Evolutionary conservation across 352 stramenopile species (phyloP), one percentile per base, ranked within the genome.

Genomic region (Pythium oligandrum): DNA sequence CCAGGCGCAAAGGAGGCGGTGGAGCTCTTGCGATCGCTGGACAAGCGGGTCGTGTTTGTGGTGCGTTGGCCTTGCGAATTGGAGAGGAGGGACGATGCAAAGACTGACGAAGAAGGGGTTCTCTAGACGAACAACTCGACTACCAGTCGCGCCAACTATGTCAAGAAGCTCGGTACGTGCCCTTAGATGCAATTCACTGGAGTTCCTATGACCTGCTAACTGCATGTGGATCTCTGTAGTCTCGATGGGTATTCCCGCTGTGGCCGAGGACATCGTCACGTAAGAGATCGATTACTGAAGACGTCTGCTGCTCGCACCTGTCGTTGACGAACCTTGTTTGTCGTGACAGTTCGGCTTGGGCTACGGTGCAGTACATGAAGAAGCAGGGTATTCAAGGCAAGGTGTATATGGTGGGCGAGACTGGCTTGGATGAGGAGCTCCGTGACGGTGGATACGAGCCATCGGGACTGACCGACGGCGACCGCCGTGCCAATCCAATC

Each of bases 351-450:
- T 93, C 83, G n/a, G 80, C 83, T 35, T 93, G 76, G 75, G 83
- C 83, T 46, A 91, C 80, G 17, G 83, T 71, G 45, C 63, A 78
- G 70, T 91, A 90, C 67, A 83, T 91, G 73, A 89, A 89, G 64
- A 61, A 86, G 31, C 60, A 87, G 51, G 73, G 84, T 43, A 83
- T 90, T 52, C 53, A 75, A 52, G 77, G 83, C 61, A 93, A 91
- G 53, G 78, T 93, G 35, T 93, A 93, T 61, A 73, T 88, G 44
- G 77, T 93, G 30, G 83, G 83, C 17, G 83, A 93, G 56, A 61
- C 57, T 1, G 83, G 83, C 26, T 64, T 93, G 6, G 66, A 71
- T 44, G 65, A 84, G 32, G 83, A 93, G 64, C 66, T 93, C 31
- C 61, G 64, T 47, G 59, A 74, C 8, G 75, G 80, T 44, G 83